Evolutionary conservation across 176 grass and related monocot genomes (phyloP).

Genomic region (Neostapfia colusana): DNA sequence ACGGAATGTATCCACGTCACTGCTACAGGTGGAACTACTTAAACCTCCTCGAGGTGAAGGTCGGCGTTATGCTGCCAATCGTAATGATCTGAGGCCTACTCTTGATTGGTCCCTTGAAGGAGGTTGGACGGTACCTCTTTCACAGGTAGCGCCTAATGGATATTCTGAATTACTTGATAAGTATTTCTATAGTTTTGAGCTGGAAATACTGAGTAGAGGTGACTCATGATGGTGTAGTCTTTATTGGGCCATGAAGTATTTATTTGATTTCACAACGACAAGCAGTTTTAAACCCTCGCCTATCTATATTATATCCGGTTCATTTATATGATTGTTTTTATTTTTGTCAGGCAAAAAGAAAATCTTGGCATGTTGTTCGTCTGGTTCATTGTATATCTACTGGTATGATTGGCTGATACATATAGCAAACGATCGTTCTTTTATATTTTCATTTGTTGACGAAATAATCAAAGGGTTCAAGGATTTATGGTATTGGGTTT

Average conservation of each 20-base stretch:
- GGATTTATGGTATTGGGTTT: neutral
- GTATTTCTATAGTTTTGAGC: too few species aligned
- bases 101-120: conserved; percentile 48
- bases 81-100: conserved; percentile 47
- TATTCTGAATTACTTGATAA: conserved; percentile 28
- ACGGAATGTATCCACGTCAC: conserved; percentile 4
- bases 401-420: conserved; percentile 5
- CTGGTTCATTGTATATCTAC: conserved; percentile 37
- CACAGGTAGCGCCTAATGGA: conserved; percentile 32
- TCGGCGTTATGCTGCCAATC: neutral
- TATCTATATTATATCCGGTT: neutral
- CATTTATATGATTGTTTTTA: conserved; percentile 25
- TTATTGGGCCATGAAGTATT: too few species aligned
- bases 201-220: too few species aligned
- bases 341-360: conserved; percentile 36
- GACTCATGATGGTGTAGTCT: too few species aligned
- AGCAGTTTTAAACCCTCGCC: neutral
- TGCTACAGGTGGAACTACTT: conserved; percentile 31
- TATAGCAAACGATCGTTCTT: neutral
- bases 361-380: conserved; percentile 27
- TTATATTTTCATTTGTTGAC: neutral
- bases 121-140: conserved; percentile 53
- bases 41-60: conserved; percentile 48
- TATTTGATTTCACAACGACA: neutral
- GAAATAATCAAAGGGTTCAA: neutral